Conservation (phyloP, 2,329 filamentous ascomycete genomes). For the Cladobotryum protrusum region DNA sequence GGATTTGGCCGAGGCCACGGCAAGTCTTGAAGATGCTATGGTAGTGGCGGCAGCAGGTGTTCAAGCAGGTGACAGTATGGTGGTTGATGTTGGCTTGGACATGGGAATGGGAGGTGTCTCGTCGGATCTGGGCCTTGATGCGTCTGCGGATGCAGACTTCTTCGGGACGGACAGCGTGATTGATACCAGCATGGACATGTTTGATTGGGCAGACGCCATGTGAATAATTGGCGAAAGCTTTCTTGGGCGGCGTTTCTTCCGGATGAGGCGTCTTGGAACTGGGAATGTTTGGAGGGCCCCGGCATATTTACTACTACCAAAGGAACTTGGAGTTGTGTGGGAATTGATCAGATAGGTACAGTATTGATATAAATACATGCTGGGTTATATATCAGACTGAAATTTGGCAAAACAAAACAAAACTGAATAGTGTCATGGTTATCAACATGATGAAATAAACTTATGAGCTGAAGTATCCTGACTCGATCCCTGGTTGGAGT, state of each 20-base stretch:
- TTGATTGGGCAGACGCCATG: slow-evolving; percentile 35
- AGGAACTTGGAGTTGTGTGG: too few relatives aligned
- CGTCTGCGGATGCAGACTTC: slow-evolving; percentile 31
- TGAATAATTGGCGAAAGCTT: slow-evolving; percentile 13
- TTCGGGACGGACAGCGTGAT: slow-evolving; percentile 26
- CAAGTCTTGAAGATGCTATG: slow-evolving; percentile 35
- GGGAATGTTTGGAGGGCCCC: too few relatives aligned
- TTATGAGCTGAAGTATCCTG: too few relatives aligned
- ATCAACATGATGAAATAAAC: too few relatives aligned
- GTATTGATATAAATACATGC: too few relatives aligned
- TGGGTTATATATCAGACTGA: too few relatives aligned
- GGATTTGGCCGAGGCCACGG: slow-evolving; percentile 32
- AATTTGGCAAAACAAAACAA: too few relatives aligned
- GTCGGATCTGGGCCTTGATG: slow-evolving; percentile 31
- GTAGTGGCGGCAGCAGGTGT: slow-evolving; percentile 36
- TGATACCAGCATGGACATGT: slow-evolving; percentile 40
- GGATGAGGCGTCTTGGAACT: too few relatives aligned
- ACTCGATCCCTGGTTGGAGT: too few relatives aligned
- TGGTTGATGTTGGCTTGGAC: slow-evolving; percentile 42
- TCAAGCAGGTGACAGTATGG: slow-evolving; percentile 33
- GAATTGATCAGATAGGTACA: too few relatives aligned
- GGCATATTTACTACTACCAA: too few relatives aligned
- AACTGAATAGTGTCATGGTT: too few relatives aligned
- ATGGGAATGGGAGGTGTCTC: slow-evolving; percentile 33
- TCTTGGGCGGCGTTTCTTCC: not conserved